phyloP scores from a whole-genome alignment of 371 early-diverging fungal genomes.

The Rhizopus arrhizus region DNA sequence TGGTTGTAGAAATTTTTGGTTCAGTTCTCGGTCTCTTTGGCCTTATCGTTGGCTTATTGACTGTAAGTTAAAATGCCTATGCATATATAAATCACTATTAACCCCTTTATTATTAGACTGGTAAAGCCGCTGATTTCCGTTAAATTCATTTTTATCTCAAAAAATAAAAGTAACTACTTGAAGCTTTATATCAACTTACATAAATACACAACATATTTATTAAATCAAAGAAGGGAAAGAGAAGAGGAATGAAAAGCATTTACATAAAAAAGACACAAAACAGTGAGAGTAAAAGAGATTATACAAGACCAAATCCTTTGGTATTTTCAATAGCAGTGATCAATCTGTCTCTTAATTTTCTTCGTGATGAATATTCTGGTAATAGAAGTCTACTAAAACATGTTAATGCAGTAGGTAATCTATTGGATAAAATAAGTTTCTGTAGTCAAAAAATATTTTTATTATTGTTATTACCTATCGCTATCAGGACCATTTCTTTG shows the following conservation, averaged over 20 bases:
- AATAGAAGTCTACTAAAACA: constrained; percentile 95
- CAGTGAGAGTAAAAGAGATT: constrained; percentile 11
- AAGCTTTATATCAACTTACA: no score
- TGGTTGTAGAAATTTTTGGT: constrained; percentile 97
- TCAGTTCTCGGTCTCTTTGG: constrained; percentile 96
- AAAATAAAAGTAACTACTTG: neutral
- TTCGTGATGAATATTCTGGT: constrained; percentile 86
- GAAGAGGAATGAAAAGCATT: neutral
- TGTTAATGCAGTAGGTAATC: constrained; percentile 86
- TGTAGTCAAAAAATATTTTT: neutral
- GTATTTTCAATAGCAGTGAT: constrained; percentile 94
- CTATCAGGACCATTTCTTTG: constrained; percentile 94
- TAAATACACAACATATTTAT: no score
- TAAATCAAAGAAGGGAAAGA: neutral
- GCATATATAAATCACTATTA: neutral
- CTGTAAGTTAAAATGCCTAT: constrained; percentile 49
- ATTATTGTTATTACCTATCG: constrained; percentile 55
- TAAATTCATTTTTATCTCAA: constrained; percentile 13
- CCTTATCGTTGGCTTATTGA: constrained; percentile 79
- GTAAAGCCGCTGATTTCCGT: constrained; percentile 59
- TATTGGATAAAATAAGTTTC: constrained; percentile 7
- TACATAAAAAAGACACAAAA: neutral
- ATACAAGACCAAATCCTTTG: constrained; percentile 95
- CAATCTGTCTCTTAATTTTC: constrained; percentile 85
- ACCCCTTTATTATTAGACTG: constrained; percentile 40